A percentile compares a stretch with the other conserved stretches of the same genome.
Conservation (phyloP, 306 rosid species). For the Hippophae tibetana region DNA sequence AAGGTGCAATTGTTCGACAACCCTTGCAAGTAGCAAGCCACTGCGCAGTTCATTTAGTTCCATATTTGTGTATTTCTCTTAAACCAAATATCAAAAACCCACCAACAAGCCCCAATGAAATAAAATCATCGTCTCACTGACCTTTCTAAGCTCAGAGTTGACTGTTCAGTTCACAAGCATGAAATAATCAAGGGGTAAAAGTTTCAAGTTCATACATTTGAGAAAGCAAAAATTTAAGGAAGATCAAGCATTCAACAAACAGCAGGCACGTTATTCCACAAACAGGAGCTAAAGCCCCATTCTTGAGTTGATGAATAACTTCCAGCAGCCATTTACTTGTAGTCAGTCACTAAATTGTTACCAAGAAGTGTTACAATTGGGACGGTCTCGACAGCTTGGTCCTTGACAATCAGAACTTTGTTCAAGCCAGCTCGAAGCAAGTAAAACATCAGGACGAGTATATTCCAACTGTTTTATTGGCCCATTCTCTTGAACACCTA, state of each 20-base stretch:
- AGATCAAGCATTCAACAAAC: constrained; percentile 46
- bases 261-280: constrained; percentile 58
- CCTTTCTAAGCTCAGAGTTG: constrained; percentile 12
- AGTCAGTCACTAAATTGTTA: constrained; percentile 45
- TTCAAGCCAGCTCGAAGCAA: constrained; percentile 60
- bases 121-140: constrained; percentile 22
- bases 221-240: constrained; percentile 30
- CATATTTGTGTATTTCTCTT: constrained; percentile 2
- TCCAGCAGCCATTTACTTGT: constrained; percentile 31
- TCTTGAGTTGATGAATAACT: constrained; percentile 35
- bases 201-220: constrained; percentile 30
- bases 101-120: too few relatives aligned
- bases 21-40: too few relatives aligned
- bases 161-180: constrained; percentile 19
- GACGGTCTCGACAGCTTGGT: constrained; percentile 21
- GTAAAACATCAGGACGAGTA: constrained; percentile 51
- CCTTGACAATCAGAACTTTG: constrained; percentile 33
- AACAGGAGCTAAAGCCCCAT: constrained; percentile 42
- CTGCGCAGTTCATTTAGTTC: too few relatives aligned
- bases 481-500: constrained; percentile 38
- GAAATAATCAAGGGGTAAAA: constrained; percentile 12
- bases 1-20: too few relatives aligned
- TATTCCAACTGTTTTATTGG: constrained; percentile 10
- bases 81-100: constrained; percentile 7
- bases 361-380: constrained; percentile 31